Base-by-base conservation (phyloP, 371 early-diverging fungal species). In the Mucor indicus region DNA sequence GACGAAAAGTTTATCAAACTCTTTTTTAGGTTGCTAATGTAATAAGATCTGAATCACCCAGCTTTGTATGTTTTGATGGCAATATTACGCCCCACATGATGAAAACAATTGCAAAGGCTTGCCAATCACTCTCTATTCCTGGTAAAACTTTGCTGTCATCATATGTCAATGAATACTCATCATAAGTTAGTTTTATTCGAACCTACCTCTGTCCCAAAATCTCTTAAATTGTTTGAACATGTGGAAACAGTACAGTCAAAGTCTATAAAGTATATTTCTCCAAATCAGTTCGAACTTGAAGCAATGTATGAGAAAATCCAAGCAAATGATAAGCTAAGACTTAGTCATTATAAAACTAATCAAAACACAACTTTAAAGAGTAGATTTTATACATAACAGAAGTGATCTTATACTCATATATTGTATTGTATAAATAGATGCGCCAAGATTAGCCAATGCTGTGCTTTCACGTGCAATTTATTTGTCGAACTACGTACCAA, bases 201-300 rank as follows among this genome's bases (percentile, higher is more conserved):
- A 49, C 95, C 97, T 0, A 96, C 97, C 0, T 95, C 95, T 6
- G 80, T 88, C 1, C 81, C 86, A 12, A 96, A 96, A 55, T 83
- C 89, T 12, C 49, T 70, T 1, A 77, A 73, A 11, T 39, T 90
- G 10, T 71, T 95, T 27, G 58, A 67, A 24, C 51, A 42, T 60
- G 41, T 33, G 31, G 58, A 25, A 38, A 53, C 55, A 13, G 22
- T 25, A 25, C 36, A 41, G 30, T 37, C 49, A 37, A 44, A 54
- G 35, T 42, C 67, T 33, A 39, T 89, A 22, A 51, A 61, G 4
- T 80, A 76, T 13, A 66, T 73, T 27, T 80, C 87, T 12, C 92
- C 90, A 4, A 88, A 90, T 43, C 67, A 67, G 13, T 75, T 72
- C 44, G 90, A 88, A 63, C 45, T 88, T 12, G 68, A 68, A 42